phyloP scores from a whole-genome alignment of 78 protist genomes.

The Dictyostelium firmibasis region DNA sequence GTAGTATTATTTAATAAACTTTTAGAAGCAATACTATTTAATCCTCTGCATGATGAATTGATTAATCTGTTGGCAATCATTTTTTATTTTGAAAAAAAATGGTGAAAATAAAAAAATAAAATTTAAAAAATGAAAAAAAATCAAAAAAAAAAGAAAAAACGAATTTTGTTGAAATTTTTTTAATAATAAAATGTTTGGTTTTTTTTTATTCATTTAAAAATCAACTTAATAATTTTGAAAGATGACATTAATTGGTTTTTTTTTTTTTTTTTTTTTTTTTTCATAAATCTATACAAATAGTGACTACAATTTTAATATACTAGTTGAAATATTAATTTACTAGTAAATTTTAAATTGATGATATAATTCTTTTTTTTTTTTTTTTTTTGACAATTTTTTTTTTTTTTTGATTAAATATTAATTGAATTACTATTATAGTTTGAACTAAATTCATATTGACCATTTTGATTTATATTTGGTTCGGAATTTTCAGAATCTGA shows the following conservation, averaged over 20 bases:
- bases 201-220: too few species aligned
- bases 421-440: not conserved
- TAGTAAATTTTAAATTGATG: not conserved
- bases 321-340: not conserved
- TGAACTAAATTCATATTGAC: not conserved
- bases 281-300: not conserved
- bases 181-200: too few species aligned
- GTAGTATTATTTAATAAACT: not conserved
- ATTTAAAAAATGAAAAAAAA: too few species aligned
- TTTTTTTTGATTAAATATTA: not conserved
- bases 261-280: too few species aligned
- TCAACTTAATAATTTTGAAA: not conserved
- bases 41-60: not conserved
- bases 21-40: not conserved
- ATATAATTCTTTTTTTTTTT: not conserved
- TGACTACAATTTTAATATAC: not conserved
- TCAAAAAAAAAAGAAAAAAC: not conserved
- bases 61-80: not conserved
- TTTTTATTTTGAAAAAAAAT: not conserved
- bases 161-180: not conserved
- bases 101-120: too few species aligned
- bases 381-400: not conserved
- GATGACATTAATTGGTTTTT: not conserved
- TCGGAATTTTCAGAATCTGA: conserved; percentile 51
- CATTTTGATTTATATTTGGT: conserved; percentile 30